These are phyloP conservation scores for Spathaspora arborariae DNA, from an alignment of 805 yeast species.

Conservation along the genomic window DNA sequence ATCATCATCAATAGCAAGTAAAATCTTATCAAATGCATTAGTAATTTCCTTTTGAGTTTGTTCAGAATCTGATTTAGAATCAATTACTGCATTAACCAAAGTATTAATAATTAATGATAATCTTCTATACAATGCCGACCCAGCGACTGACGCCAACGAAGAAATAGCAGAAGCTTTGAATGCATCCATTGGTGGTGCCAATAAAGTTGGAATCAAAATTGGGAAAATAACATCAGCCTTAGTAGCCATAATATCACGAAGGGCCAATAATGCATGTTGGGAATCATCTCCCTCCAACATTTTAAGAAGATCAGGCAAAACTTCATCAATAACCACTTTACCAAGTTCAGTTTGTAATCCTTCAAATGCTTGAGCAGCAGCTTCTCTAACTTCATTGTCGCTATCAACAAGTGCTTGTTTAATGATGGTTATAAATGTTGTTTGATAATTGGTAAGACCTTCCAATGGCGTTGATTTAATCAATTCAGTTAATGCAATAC, in stretches of 20 bases:
- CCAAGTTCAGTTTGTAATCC: slow-evolving; percentile 80
- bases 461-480: slow-evolving; percentile 68
- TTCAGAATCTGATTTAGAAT: slow-evolving; percentile 30
- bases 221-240: slow-evolving; percentile 93
- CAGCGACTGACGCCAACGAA: slow-evolving; percentile 86
- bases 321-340: slow-evolving; percentile 79
- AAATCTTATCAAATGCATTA: slow-evolving; percentile 61
- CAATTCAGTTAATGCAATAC: slow-evolving; percentile 86
- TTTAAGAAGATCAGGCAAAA: slow-evolving; percentile 77
- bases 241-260: slow-evolving; percentile 87
- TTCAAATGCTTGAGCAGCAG: slow-evolving; percentile 91
- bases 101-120: slow-evolving; percentile 71
- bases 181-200: slow-evolving; percentile 75
- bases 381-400: slow-evolving; percentile 71
- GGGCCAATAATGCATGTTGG: slow-evolving; percentile 77
- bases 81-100: slow-evolving; percentile 57
- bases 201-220: slow-evolving; percentile 78
- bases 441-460: slow-evolving; percentile 61
- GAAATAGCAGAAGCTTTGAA: slow-evolving; percentile 87
- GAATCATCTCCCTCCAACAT: slow-evolving; percentile 59
- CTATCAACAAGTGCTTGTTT: slow-evolving; percentile 77
- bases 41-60: slow-evolving; percentile 35
- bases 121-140: slow-evolving; percentile 70
- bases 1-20: slow-evolving; percentile 67
- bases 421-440: slow-evolving; percentile 66